Percentiles rank a stretch among this genome's conserved stretches.
Conservation (phyloP, 2,329 filamentous ascomycete genomes). For the Trichoderma sp. region DNA sequence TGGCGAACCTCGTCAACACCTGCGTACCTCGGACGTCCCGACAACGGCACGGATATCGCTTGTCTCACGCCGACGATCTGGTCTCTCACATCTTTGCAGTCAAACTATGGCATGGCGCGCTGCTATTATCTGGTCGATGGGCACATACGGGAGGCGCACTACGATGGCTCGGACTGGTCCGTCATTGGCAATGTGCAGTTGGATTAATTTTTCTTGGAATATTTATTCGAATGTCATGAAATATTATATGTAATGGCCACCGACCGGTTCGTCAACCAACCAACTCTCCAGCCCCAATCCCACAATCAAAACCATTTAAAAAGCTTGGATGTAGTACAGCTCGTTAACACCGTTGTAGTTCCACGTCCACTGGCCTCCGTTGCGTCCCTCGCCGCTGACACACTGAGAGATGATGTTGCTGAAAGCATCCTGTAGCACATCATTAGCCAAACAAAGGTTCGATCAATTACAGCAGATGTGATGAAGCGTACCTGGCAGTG, state of each 20-base stretch:
- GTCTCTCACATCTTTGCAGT: background rate
- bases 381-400: background rate
- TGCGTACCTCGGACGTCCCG: background rate
- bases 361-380: background rate
- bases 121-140: conserved; percentile 1
- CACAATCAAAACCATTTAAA: too few species aligned
- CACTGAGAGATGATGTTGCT: conserved; percentile 7
- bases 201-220: background rate
- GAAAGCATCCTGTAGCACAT: background rate
- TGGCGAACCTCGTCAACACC: conserved; percentile 5
- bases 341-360: background rate
- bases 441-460: background rate
- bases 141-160: background rate
- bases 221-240: background rate
- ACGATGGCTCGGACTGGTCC: conserved; percentile 1
- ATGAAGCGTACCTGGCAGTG: background rate
- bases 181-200: conserved; percentile 1
- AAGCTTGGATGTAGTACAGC: background rate
- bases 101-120: background rate
- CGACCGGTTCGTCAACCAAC: too few species aligned
- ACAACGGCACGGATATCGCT: conserved; percentile 1
- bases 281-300: too few species aligned
- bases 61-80: conserved; percentile 5
- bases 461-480: background rate
- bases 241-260: too few species aligned